phyloP scores from a whole-genome alignment of 805 yeast genomes.

The Candida oleophila region DNA sequence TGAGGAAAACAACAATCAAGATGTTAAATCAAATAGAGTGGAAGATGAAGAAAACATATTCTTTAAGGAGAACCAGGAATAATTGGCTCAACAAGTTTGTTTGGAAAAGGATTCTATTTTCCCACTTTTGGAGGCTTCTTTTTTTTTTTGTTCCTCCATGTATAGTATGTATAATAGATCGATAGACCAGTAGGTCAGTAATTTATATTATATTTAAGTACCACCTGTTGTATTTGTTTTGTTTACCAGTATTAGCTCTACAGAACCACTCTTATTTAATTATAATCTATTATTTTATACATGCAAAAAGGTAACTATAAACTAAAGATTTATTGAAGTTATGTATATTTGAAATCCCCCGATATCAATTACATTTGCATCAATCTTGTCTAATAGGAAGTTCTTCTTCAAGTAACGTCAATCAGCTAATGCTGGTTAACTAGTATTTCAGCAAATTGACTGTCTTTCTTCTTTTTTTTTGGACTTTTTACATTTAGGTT shows the following conservation, averaged over 20 bases:
- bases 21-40: slow-evolving; percentile 6
- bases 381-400: background rate
- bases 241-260: no score
- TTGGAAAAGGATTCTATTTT: no score
- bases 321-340: background rate
- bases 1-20: slow-evolving; percentile 5
- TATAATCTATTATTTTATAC: background rate
- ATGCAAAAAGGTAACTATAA: background rate
- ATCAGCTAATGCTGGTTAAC: background rate
- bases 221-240: no score
- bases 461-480: background rate
- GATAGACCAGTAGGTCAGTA: background rate
- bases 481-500: background rate
- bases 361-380: background rate
- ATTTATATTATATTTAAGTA: no score
- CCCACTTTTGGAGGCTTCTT: background rate
- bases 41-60: slow-evolving; percentile 19
- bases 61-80: slow-evolving; percentile 13
- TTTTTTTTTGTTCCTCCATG: no score
- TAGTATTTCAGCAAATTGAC: no score
- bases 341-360: slow-evolving; percentile 2
- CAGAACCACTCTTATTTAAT: background rate
- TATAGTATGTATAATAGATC: slow-evolving; percentile 4
- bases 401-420: background rate
- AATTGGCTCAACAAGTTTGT: slow-evolving; percentile 6